These are phyloP conservation scores for Aspergillus sp. DNA, from an alignment of 2,329 filamentous ascomycete genomes.

Conservation along the genomic window DNA sequence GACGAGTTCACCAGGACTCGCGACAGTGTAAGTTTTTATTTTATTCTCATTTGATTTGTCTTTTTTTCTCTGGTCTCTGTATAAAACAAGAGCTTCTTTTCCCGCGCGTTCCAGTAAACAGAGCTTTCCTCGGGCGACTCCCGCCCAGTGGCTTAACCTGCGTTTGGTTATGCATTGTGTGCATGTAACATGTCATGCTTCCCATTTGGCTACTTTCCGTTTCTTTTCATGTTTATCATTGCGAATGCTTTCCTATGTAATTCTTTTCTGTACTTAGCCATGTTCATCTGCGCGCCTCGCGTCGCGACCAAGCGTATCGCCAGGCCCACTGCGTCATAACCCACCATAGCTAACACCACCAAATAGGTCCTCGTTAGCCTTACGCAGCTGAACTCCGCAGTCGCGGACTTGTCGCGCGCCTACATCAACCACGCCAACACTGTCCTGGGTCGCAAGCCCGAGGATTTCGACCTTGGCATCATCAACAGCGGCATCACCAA, in stretches of 20 bases:
- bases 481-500: constrained; percentile 33
- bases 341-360: not conserved
- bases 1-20: constrained; percentile 74
- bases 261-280: not conserved
- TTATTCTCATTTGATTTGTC: constrained; percentile 7
- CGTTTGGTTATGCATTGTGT: not conserved
- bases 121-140: constrained; percentile 5
- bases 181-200: not conserved
- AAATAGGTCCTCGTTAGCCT: constrained; percentile 68
- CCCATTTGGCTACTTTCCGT: not conserved
- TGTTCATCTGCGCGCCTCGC: not conserved
- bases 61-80: constrained; percentile 3
- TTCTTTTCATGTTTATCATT: not conserved
- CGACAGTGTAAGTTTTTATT: constrained; percentile 62
- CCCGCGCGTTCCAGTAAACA: constrained; percentile 1
- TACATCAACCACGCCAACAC: constrained; percentile 86
- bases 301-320: not conserved
- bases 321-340: not conserved
- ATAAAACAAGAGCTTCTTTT: constrained; percentile 3
- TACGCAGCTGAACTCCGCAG: constrained; percentile 68
- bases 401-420: constrained; percentile 72
- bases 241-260: not conserved
- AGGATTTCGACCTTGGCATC: constrained; percentile 48
- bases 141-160: constrained; percentile 1
- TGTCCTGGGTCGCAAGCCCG: constrained; percentile 59